Evolutionary conservation across 2,329 filamentous ascomycete genomes (phyloP), one percentile per base, ranked within the genome.

Genomic region (Furcasterigmium sp.): DNA sequence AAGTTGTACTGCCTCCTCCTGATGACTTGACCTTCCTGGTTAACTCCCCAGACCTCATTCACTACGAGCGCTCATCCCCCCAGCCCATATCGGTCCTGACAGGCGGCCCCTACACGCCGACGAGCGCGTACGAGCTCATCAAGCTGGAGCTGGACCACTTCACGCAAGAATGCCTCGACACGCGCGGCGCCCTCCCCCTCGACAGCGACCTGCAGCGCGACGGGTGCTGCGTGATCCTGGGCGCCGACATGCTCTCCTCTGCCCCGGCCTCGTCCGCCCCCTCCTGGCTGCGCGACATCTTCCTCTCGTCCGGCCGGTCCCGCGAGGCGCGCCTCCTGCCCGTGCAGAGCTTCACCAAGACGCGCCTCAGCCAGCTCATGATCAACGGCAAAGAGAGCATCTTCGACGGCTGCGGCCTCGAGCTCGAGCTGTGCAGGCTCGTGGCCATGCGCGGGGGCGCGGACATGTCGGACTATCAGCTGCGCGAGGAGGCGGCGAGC

Each of bases 11-110:
- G 10, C 29, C 13, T n/a, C 5, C 8, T 5, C 13, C n/a, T 51
- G 18, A 7, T 15, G 6, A n/a, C n/a, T n/a, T n/a, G n/a, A n/a
- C n/a, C n/a, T n/a, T n/a, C 20, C 8, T 18, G 6, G 10, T n/a
- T 20, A 23, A 26, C 23, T 26, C n/a, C n/a, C 2, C 13, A 56
- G 53, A 67, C 46, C 57, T 67, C 18, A 67, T 67, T 49, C 60
- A 65, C 18, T 54, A 62, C 39, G 63, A 67, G 32, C 47, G 60
- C 44, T 60, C 61, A 20, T 60, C 54, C 0, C 51, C 58, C 23
- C 53, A 56, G 49, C 61, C 63, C 1, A 66, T 56, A 41, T 54
- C 54, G 1, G 51, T 52, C 0, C 45, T 44, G 2, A 45, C 46
- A 32, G 43, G 42, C 6, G 41, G 41, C 4, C 52, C 56, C 6